phyloP scores from a whole-genome alignment of 306 rosid species.

The Hylodesmum podocarpum region DNA sequence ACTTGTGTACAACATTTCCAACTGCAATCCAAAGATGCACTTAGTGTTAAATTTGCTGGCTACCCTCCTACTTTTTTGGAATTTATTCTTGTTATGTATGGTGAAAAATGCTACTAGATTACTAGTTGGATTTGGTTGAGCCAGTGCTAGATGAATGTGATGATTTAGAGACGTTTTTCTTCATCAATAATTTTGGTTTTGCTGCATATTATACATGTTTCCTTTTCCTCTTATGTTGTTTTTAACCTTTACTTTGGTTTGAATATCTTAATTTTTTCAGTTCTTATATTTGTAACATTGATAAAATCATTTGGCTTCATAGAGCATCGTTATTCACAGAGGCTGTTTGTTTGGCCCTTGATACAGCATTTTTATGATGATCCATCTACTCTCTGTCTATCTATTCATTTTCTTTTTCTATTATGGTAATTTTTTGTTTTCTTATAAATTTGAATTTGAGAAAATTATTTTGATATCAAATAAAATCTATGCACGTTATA shows the following conservation, averaged over 20 bases:
- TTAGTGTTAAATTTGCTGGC: background rate
- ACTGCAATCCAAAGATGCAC: no score
- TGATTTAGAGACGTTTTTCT: background rate
- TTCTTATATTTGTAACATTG: background rate
- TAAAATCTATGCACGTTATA: background rate
- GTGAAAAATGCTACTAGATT: background rate
- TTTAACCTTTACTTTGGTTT: background rate
- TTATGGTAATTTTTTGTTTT: background rate
- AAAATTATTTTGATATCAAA: background rate
- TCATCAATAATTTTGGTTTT: conserved; percentile 2
- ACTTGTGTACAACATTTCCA: no score
- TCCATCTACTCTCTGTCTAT: background rate
- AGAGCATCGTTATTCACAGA: background rate
- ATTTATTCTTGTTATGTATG: background rate
- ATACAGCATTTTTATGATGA: background rate
- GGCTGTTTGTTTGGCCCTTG: conserved; percentile 1
- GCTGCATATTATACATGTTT: background rate
- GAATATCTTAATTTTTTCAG: background rate
- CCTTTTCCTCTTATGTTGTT: background rate
- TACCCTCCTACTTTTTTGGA: conserved; percentile 9
- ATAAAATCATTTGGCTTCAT: background rate
- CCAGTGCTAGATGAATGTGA: background rate
- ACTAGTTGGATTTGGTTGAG: background rate
- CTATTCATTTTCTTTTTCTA: background rate
- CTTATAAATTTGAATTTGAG: background rate